Conservation (phyloP, 192 early-diverging fungal genomes). For the Geranomyces variabilis region DNA sequence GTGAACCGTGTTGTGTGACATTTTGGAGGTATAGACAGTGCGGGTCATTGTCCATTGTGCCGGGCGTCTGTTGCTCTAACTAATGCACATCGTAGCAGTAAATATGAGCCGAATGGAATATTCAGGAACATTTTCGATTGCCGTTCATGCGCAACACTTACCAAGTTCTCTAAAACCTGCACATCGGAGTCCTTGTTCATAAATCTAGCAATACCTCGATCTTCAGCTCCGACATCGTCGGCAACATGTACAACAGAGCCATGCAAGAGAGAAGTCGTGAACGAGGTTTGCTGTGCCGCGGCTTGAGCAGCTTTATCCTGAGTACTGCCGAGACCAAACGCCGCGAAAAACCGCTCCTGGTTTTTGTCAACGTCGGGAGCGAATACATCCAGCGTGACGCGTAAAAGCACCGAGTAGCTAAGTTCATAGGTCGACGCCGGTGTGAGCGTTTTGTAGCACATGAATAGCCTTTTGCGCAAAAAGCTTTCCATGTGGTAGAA, state of each 20-base stretch:
- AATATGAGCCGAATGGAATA: neutral
- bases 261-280: slow-evolving; percentile 40
- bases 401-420: slow-evolving; percentile 41
- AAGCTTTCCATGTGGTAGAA: slow-evolving; percentile 63
- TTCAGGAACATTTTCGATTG: neutral
- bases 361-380: slow-evolving; percentile 55
- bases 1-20: slow-evolving; percentile 7
- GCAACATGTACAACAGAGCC: slow-evolving; percentile 37
- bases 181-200: slow-evolving; percentile 43
- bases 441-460: slow-evolving; percentile 68
- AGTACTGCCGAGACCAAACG: neutral
- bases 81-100: slow-evolving; percentile 28
- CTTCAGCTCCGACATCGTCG: slow-evolving; percentile 33
- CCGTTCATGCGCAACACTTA: slow-evolving; percentile 18
- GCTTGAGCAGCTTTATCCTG: slow-evolving; percentile 5
- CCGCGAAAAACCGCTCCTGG: slow-evolving; percentile 4
- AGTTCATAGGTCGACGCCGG: slow-evolving; percentile 56
- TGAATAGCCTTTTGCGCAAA: slow-evolving; percentile 67
- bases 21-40: slow-evolving; percentile 38
- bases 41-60: slow-evolving; percentile 69
- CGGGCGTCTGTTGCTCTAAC: slow-evolving; percentile 61
- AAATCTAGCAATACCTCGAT: slow-evolving; percentile 36
- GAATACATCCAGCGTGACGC: slow-evolving; percentile 45
- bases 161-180: slow-evolving; percentile 47
- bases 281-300: slow-evolving; percentile 17